phyloP scores from a whole-genome alignment of 495 filamentous ascomycete species.

The Aspergillus coremiiformis region DNA sequence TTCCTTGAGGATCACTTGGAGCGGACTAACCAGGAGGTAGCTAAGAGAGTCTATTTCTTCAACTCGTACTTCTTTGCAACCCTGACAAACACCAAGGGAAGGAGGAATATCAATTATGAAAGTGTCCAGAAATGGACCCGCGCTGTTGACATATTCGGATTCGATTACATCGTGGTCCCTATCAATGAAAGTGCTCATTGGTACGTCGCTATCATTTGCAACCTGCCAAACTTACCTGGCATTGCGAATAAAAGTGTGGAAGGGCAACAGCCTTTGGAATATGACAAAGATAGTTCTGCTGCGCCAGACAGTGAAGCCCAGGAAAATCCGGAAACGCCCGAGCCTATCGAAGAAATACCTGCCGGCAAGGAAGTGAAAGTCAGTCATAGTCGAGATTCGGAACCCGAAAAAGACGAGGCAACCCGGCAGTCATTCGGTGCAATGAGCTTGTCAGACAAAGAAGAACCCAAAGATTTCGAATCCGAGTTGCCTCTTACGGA shows the following conservation, averaged over 20 bases:
- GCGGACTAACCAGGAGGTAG: slow-evolving; percentile 45
- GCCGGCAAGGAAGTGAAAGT: neutral
- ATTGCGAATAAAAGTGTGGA: slow-evolving; percentile 19
- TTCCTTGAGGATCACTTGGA: slow-evolving; percentile 62
- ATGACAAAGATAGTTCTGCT: slow-evolving; percentile 10
- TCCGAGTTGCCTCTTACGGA: slow-evolving; percentile 13
- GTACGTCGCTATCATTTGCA: slow-evolving; percentile 96
- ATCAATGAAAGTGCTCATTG: slow-evolving; percentile 85
- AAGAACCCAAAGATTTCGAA: neutral
- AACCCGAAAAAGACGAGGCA: slow-evolving; percentile 15
- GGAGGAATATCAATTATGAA: slow-evolving; percentile 62
- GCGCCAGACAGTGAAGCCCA: slow-evolving; percentile 19
- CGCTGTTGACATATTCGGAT: slow-evolving; percentile 74
- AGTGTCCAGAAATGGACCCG: slow-evolving; percentile 85
- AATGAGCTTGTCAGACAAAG: slow-evolving; percentile 17
- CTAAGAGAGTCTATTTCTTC: slow-evolving; percentile 71
- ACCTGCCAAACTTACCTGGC: slow-evolving; percentile 52
- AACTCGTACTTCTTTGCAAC: slow-evolving; percentile 87
- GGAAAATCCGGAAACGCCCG: slow-evolving; percentile 33
- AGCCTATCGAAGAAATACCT: slow-evolving; percentile 9
- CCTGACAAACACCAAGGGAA: slow-evolving; percentile 53
- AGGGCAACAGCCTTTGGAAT: neutral
- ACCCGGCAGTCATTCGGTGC: slow-evolving; percentile 20
- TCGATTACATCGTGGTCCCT: slow-evolving; percentile 85
- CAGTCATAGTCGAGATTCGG: neutral